Evolutionary conservation across 2,329 filamentous ascomycete species (phyloP).

Genomic region (Corniculantispora saksenae): DNA sequence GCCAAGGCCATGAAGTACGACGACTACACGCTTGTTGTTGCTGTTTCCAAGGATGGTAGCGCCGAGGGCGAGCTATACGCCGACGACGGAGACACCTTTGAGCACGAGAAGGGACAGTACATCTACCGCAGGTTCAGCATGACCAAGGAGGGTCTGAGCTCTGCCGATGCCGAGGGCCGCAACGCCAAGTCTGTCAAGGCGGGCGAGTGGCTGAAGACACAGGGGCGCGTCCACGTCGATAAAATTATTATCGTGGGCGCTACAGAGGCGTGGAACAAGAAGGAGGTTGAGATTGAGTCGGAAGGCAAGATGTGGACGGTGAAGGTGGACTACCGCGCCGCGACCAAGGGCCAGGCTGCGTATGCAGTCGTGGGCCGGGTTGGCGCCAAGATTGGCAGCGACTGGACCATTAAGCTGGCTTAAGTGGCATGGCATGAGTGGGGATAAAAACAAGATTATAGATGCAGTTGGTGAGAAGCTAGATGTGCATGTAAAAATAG

Average conservation of each 20-base stretch:
- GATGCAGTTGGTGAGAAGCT: not conserved
- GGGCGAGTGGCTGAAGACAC: constrained; percentile 75
- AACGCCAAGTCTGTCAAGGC: constrained; percentile 54
- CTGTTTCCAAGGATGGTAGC: constrained; percentile 57
- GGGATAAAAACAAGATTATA: not conserved
- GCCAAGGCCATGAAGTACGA: constrained; percentile 89
- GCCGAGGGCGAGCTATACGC: constrained; percentile 84
- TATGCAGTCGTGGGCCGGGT: constrained; percentile 56
- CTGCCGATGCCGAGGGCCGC: constrained; percentile 64
- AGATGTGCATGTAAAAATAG: constrained; percentile 3
- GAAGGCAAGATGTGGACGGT: constrained; percentile 57
- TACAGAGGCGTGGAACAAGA: constrained; percentile 69
- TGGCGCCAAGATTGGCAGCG: constrained; percentile 51
- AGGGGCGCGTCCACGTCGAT: constrained; percentile 78
- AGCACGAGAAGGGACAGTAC: constrained; percentile 81
- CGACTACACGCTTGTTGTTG: constrained; percentile 86
- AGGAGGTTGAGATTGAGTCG: constrained; percentile 56
- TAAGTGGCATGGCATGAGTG: constrained; percentile 1
- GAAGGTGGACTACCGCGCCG: constrained; percentile 60
- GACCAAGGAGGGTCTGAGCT: constrained; percentile 60
- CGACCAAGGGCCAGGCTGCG: constrained; percentile 47
- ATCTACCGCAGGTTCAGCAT: constrained; percentile 83
- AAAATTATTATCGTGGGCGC: constrained; percentile 83
- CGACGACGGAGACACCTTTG: constrained; percentile 92
- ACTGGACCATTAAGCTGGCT: constrained; percentile 50